Evolutionary conservation across 116 monocot species (phyloP), one percentile per base, ranked within the genome.

Genomic region (Dioscorea cayenensis): DNA sequence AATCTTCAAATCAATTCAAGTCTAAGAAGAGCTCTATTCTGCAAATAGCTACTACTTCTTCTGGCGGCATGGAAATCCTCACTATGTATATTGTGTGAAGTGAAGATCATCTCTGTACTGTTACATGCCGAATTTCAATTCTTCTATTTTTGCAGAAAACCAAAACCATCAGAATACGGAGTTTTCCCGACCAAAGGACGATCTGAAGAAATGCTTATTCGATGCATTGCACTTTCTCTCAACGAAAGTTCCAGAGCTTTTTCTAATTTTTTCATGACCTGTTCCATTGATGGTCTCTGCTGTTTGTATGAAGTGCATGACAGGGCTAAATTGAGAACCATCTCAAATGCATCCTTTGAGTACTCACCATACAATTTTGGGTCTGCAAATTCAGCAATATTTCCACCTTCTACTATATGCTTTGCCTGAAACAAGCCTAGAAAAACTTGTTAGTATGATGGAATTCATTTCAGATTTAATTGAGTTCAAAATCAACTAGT

Each of bases 201-300:
- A 55, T 55, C 55, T 0, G 55, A 63, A 12, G 22, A 21, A 20
- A 63, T 63, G 21, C 63, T 63, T 5, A 63, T 23, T 23, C 10
- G 21, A 63, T 63, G 21, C 12, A 21, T 27, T 63, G 63, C 21
- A 22, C 11, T 63, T 21, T 63, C 63, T 20, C 8, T 63, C 27
- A 63, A 23, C 0, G 86, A 86, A 38, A 86, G 75, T 10, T 83
- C 71, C 18, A 83, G 58, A 1, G 78, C 83, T 17, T 64, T 66
- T 60, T 83, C 87, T 32, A 83, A 51, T 62, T 37, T 72, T 22
- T 38, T 18, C 14, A 81, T 80, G n/a, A 83, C 83, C 14, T 76
- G 73, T 66, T 77, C 83, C 81, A 81, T 87, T 4, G 78, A 78
- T 12, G 81, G 87, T 6, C 87, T 49, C 59, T 78, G 72, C 32